These are phyloP conservation scores for Astragalus glycyphyllos DNA, from an alignment of 306 rosid species.

Conservation along the genomic window DNA sequence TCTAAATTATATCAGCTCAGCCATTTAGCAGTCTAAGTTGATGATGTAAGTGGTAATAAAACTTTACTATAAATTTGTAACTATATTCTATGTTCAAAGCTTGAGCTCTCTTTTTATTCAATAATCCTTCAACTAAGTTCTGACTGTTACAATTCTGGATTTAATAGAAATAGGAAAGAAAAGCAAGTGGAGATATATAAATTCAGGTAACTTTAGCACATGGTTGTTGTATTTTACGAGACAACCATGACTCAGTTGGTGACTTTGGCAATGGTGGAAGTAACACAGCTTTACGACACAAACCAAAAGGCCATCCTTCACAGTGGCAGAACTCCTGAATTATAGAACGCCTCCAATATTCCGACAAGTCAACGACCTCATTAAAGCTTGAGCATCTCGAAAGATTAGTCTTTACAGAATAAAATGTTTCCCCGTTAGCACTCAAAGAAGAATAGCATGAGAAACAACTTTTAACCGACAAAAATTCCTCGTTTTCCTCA, in stretches of 20 bases:
- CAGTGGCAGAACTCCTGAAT: slow-evolving; percentile 81
- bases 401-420: slow-evolving; percentile 67
- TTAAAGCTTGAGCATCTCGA: slow-evolving; percentile 74
- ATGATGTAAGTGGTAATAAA: not conserved
- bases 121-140: slow-evolving; percentile 28
- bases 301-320: slow-evolving; percentile 96
- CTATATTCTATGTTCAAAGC: not conserved
- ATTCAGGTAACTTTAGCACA: slow-evolving; percentile 38
- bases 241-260: slow-evolving; percentile 79
- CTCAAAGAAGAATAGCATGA: slow-evolving; percentile 75
- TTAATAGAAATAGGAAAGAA: slow-evolving; percentile 7
- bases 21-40: not conserved
- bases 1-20: not conserved
- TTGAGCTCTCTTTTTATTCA: slow-evolving; percentile 33
- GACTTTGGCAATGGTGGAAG: slow-evolving; percentile 96
- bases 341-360: slow-evolving; percentile 61
- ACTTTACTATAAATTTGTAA: no score
- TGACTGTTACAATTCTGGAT: slow-evolving; percentile 21
- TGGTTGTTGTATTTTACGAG: slow-evolving; percentile 57
- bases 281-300: slow-evolving; percentile 79
- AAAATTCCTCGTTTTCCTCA: slow-evolving; percentile 62
- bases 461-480: slow-evolving; percentile 65
- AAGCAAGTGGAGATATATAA: not conserved
- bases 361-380: slow-evolving; percentile 54
- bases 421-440: slow-evolving; percentile 59